Percentiles rank a stretch among this genome's conserved stretches.
Conservation (phyloP, 495 filamentous ascomycete genomes). For the Daldinia grandis region DNA sequence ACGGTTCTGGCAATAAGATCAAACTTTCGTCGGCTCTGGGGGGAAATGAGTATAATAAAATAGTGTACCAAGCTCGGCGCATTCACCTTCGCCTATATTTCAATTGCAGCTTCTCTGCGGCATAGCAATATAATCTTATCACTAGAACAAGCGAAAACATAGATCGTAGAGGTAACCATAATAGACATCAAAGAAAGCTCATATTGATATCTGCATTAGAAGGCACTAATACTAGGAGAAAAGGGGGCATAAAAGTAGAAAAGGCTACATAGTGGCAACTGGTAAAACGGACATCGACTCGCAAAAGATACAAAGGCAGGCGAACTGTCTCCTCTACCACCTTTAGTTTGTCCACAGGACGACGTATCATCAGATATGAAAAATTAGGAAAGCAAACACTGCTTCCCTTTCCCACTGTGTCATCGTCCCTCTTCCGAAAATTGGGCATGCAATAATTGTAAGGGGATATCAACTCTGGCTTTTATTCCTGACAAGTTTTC, state of each 20-base stretch:
- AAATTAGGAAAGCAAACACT: constrained; percentile 25
- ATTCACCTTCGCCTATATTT: background rate
- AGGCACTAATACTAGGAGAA: constrained; percentile 59
- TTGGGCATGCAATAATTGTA: constrained; percentile 43
- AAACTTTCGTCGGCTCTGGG: background rate
- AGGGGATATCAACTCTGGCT: constrained; percentile 40
- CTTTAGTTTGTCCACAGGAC: constrained; percentile 31
- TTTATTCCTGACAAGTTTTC: constrained; percentile 49
- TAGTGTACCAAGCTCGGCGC: background rate
- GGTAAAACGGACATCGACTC: constrained; percentile 41
- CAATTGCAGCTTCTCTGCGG: background rate
- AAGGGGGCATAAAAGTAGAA: constrained; percentile 48
- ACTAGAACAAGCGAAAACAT: background rate
- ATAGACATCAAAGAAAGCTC: constrained; percentile 45
- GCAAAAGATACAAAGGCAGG: constrained; percentile 38
- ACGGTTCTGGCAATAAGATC: background rate
- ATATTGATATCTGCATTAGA: constrained; percentile 66
- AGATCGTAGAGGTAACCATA: background rate
- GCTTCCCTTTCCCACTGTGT: constrained; percentile 23
- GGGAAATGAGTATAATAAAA: background rate
- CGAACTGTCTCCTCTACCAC: constrained; percentile 30
- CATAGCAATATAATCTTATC: background rate
- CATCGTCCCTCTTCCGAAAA: constrained; percentile 34
- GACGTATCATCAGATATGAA: constrained; percentile 29
- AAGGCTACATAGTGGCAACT: constrained; percentile 40